phyloP scores from a whole-genome alignment of 441 rosid species.

The Euphorbia neoarborescens region DNA sequence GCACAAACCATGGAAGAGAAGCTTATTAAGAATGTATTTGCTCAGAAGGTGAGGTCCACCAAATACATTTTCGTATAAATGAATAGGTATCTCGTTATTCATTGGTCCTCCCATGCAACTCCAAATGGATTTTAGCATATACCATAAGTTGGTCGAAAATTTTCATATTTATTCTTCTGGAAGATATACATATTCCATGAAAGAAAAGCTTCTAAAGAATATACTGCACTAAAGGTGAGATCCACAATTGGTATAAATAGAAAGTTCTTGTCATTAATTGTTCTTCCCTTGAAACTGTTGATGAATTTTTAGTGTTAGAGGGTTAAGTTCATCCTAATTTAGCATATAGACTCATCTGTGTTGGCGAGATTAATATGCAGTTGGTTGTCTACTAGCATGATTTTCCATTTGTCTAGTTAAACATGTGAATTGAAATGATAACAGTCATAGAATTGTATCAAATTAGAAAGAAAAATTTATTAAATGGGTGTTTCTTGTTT shows the following conservation, averaged over 20 bases:
- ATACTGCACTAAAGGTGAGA: constrained; percentile 51
- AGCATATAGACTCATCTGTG: not conserved
- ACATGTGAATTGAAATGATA: not conserved
- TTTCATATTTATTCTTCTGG: constrained; percentile 18
- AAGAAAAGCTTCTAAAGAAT: constrained; percentile 40
- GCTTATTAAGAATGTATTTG: constrained; percentile 39
- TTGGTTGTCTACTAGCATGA: not conserved
- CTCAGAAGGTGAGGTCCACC: constrained; percentile 46
- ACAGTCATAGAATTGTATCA: not conserved
- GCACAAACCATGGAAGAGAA: constrained; percentile 28
- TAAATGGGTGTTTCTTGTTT: not conserved
- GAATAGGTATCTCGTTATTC: not conserved
- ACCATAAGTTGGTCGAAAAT: not conserved
- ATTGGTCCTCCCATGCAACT: not conserved
- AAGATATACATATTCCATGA: constrained; percentile 23
- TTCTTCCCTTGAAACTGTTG: not conserved
- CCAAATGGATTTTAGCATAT: not conserved
- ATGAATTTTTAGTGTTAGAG: not conserved
- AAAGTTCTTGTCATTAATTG: not conserved
- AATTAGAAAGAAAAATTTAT: constrained; percentile 1
- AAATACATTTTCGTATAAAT: not conserved
- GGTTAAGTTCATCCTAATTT: not conserved
- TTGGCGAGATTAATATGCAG: not conserved
- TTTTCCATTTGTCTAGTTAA: not conserved
- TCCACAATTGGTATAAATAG: constrained; percentile 1